Evolutionary conservation across 768 basidiomycete genomes (phyloP).

Genomic region (Dioszegia crocea): DNA sequence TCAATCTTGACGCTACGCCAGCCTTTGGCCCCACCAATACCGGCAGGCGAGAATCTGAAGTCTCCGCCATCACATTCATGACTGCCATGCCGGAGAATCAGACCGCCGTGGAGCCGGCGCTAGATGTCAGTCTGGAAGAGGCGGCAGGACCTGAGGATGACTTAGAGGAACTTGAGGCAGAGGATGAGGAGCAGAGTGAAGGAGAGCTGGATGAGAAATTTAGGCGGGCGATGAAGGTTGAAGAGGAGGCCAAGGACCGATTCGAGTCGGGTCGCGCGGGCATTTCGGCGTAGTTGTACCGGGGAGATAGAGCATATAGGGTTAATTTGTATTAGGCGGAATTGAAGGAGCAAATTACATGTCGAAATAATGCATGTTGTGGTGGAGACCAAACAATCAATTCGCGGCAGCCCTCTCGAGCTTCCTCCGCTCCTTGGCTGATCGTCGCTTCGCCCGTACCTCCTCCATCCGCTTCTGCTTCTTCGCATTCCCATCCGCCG

Average conservation of each 20-base stretch:
- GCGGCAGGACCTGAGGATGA: neutral
- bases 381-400: neutral
- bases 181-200: conserved; percentile 1
- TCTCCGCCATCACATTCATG: neutral
- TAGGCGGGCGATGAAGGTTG: conserved; percentile 2
- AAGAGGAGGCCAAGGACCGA: conserved; percentile 7
- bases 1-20: conserved; percentile 5
- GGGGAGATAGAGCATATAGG: too few relatives aligned
- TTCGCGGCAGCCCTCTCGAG: neutral
- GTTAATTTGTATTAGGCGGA: too few relatives aligned
- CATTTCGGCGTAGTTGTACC: neutral
- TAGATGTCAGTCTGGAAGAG: conserved; percentile 1
- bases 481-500: conserved; percentile 27
- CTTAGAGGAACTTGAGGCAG: neutral
- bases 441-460: conserved; percentile 18
- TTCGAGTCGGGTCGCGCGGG: neutral
- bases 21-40: neutral
- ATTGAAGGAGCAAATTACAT: too few relatives aligned
- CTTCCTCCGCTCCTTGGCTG: conserved; percentile 15
- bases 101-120: neutral
- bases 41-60: neutral
- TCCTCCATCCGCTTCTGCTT: conserved; percentile 35
- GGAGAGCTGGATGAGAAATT: neutral
- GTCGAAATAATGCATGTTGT: conserved; percentile 10
- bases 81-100: neutral